Conservation (phyloP, 1,139 yeast genomes). For the Groenewaldozyma sp. region DNA sequence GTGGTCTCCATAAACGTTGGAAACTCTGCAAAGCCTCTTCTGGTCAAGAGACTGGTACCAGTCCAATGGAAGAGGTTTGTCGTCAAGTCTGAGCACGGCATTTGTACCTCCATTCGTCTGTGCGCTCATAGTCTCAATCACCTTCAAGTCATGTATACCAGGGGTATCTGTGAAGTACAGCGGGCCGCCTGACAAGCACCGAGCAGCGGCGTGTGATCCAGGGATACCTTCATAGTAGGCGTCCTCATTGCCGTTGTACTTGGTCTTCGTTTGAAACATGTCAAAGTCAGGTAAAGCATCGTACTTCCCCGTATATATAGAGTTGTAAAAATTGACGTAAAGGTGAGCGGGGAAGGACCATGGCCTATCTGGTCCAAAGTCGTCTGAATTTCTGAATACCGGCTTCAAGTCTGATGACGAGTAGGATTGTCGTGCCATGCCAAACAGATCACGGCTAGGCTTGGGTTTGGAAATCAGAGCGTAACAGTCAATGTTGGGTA, state of each 20-base stretch:
- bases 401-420: conserved; percentile 12
- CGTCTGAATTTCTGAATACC: conserved; percentile 25
- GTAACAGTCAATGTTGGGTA: conserved; percentile 21
- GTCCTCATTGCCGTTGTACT: conserved; percentile 1
- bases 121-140: conserved; percentile 18
- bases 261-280: conserved; percentile 25
- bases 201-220: conserved; percentile 24
- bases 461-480: conserved; percentile 8
- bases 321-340: conserved; percentile 23
- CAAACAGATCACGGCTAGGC: background rate
- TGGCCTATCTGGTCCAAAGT: conserved; percentile 22
- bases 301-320: conserved; percentile 20
- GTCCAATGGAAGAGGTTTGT: conserved; percentile 16
- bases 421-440: background rate
- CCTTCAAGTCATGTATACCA: conserved; percentile 16
- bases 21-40: conserved; percentile 12
- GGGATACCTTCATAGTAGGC: conserved; percentile 9
- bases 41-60: conserved; percentile 16
- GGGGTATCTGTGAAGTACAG: conserved; percentile 25
- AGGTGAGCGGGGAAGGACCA: conserved; percentile 27
- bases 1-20: conserved; percentile 10
- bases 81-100: conserved; percentile 17
- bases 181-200: conserved; percentile 29
- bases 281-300: conserved; percentile 25
- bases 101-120: conserved; percentile 13